Base-by-base conservation (phyloP, 805 yeast genomes). In the Nakazawaea sp. region DNA sequence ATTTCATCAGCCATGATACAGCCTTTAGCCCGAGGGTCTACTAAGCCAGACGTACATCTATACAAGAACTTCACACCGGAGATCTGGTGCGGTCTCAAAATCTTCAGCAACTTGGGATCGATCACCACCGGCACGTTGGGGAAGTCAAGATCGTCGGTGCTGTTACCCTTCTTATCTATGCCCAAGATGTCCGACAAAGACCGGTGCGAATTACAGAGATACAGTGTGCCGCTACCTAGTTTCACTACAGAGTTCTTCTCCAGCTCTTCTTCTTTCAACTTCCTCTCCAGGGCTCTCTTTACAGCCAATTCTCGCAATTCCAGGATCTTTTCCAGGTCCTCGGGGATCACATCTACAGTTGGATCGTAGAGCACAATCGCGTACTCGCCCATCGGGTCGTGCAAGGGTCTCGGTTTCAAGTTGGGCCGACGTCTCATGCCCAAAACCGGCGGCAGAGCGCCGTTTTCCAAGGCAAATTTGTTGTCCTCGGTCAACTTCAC, bases 1-100 rank as follows among this genome's bases (percentile, higher is more conserved):
- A 88, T 88, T 57, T 85, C 97, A 61, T 88, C 97, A 0, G 97
- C 97, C 97, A 90, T 90, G 35, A 90, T 90, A 53, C 97, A 90
- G 3, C 98, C 98, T 51, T 82, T 77, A 0, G 97, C 97, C 24
- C 81, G 68, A 6, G 86, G 72, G 53, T 82, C 87, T 19, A 81
- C 72, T 24, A 89, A 59, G 0, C 98, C 98, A 1, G 96, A 72
- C 0, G 95, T 87, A 58, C 98, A 90, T 38, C 89, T 63, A 51
- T 88, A 92, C 41, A 92, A 61, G 54, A 92, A 92, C 55, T 85
- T 76, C 29, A 90, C 96, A 45, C 98, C 98, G 33, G 90, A 95
- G 4, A 92, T 79, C 57, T 92, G 98, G 65, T 92, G 98, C 1
- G 98, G 98, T 46, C 98, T 73, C 32, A 92, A 64, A 30, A 86